Conservation (phyloP, 306 rosid genomes). For the Spatholobus suberectus region DNA sequence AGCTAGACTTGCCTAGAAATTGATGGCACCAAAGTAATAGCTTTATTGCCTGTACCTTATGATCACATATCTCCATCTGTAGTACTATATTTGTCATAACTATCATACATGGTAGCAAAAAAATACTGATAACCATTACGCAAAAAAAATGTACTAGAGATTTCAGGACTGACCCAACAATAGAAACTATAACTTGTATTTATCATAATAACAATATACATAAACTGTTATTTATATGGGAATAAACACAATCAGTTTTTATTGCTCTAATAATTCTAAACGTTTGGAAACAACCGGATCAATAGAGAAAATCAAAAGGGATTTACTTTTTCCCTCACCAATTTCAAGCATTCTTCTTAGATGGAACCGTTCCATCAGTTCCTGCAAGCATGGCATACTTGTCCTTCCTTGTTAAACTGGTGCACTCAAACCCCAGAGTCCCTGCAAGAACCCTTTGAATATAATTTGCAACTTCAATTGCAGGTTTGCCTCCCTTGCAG, state of each 20-base stretch:
- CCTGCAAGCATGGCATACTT: conserved; percentile 81
- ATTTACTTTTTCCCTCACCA: not conserved
- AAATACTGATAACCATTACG: not conserved
- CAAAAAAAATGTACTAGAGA: not conserved
- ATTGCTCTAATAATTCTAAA: conserved; percentile 34
- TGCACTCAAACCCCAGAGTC: conserved; percentile 89
- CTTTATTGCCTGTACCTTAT: conserved; percentile 8
- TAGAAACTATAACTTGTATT: conserved; percentile 35
- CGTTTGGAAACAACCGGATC: not conserved
- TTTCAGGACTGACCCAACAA: conserved; percentile 17
- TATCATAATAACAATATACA: conserved; percentile 45
- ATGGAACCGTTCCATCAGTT: conserved; percentile 76
- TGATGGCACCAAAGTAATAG: not conserved
- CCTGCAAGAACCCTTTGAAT: conserved; percentile 86
- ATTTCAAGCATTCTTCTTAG: conserved; percentile 48
- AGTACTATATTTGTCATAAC: conserved; percentile 20
- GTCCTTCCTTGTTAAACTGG: conserved; percentile 82
- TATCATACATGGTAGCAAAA: not conserved
- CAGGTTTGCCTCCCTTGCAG: conserved; percentile 75
- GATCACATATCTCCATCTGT: conserved; percentile 32
- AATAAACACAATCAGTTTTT: conserved; percentile 35
- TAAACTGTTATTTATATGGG: conserved; percentile 24
- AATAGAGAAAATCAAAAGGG: conserved; percentile 10
- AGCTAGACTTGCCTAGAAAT: conserved; percentile 29
- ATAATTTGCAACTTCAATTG: conserved; percentile 86